Base-by-base conservation (phyloP, 75 land plant genomes). In the Larix kaempferi region DNA sequence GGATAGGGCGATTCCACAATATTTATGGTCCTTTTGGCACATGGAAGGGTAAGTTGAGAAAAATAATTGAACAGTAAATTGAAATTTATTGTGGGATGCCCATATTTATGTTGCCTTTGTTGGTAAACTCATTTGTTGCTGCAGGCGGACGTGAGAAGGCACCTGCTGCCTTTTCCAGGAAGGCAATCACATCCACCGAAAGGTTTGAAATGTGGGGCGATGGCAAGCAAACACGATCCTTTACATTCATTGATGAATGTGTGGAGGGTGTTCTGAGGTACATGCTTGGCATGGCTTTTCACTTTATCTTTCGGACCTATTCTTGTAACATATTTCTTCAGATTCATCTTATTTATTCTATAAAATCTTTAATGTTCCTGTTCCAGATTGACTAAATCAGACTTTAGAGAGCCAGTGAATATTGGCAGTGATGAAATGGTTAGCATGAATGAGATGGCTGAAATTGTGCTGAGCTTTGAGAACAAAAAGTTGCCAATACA, bases 131-230 rank as follows among this genome's bases (percentile, higher is more conserved):
- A 49, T 41, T 49, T 58, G 69, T n/a, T 55, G 39, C 26, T 80
- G 15, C 72, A 95, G 98, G 96, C 84, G 98, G 98, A 14, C 84
- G 98, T 58, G 98, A 95, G 87, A 95, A 95, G 82, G 98, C 98
- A 23, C 98, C 98, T 65, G 98, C 98, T 77, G 98, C 98, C 12
- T 95, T 95, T 80, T 95, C 97, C 74, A 85, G 98, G 76, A 95
- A 95, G 91, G 88, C 92, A 11, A 58, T 88, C 55, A 95, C 98
- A 76, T 88, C 98, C 17, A 82, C 80, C 59, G 91, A 93, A 56
- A 85, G 74, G 82, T 95, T 95, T 86, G 98, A 95, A 82, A 95
- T 95, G 98, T 95, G 98, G 98, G 98, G 98, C 27, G 98, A 95
- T 82, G 98, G 98, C 56, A 85, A 88, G 76, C 98, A 95, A 80